These are phyloP conservation scores for Wickerhamomyces bisporus DNA, from an alignment of 805 yeast genomes.

Conservation along the genomic window DNA sequence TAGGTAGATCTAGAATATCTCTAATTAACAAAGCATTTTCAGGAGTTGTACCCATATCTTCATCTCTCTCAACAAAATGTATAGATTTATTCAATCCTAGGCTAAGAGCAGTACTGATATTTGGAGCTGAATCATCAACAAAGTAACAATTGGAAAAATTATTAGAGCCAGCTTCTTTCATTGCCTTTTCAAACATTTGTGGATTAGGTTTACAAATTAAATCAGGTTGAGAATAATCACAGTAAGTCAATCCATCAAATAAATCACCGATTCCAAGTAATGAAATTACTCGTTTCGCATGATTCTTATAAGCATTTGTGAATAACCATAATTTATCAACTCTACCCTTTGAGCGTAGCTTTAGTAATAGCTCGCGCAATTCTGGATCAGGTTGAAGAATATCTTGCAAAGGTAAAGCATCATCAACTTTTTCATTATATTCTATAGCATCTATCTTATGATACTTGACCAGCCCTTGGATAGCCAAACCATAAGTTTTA, in stretches of 20 bases:
- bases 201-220: slow-evolving; percentile 88
- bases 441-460: slow-evolving; percentile 80
- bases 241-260: slow-evolving; percentile 90
- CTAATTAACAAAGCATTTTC: slow-evolving; percentile 49
- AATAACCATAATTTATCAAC: slow-evolving; percentile 82
- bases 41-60: slow-evolving; percentile 36
- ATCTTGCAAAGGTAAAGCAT: slow-evolving; percentile 78
- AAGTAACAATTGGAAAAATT: slow-evolving; percentile 54
- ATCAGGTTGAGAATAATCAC: slow-evolving; percentile 69
- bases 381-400: slow-evolving; percentile 61
- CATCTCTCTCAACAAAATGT: slow-evolving; percentile 70
- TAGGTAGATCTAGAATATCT: slow-evolving; percentile 47
- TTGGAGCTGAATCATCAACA: slow-evolving; percentile 82
- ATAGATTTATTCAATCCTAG: slow-evolving; percentile 70
- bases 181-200: slow-evolving; percentile 58
- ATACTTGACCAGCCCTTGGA: slow-evolving; percentile 72
- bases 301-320: slow-evolving; percentile 91
- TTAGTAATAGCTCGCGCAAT: slow-evolving; percentile 47
- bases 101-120: slow-evolving; percentile 66
- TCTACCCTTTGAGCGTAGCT: slow-evolving; percentile 38
- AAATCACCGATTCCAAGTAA: slow-evolving; percentile 86
- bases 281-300: slow-evolving; percentile 74
- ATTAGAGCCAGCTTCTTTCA: slow-evolving; percentile 55
- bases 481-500: slow-evolving; percentile 83
- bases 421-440: slow-evolving; percentile 86